Percentiles rank a stretch among this genome's conserved stretches.
These are phyloP conservation scores for Lactarius sanguifluus DNA, from an alignment of 768 basidiomycete species.

Conservation along the genomic window DNA sequence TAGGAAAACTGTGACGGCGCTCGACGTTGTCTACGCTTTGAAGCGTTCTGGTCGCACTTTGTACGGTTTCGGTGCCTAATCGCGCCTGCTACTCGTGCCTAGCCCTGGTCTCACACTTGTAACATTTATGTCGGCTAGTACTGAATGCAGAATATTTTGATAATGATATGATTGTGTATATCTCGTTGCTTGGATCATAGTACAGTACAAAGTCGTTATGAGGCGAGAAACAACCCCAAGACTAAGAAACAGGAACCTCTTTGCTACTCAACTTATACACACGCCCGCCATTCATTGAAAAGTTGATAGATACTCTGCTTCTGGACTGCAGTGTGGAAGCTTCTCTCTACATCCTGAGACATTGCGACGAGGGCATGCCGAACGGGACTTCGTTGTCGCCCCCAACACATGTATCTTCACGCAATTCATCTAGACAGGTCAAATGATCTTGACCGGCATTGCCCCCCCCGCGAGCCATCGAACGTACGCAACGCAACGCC, in stretches of 20 bases:
- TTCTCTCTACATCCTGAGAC: constrained; percentile 34
- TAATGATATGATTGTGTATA: constrained; percentile 19
- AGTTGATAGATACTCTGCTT: constrained; percentile 47
- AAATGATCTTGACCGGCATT: constrained; percentile 33
- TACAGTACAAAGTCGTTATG: background rate
- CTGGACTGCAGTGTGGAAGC: constrained; percentile 48
- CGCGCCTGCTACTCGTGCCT: background rate
- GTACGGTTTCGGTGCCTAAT: constrained; percentile 54
- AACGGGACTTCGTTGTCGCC: constrained; percentile 57
- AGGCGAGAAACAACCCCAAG: background rate
- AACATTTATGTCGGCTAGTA: constrained; percentile 8
- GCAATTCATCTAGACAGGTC: constrained; percentile 32
- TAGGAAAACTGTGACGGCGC: constrained; percentile 47
- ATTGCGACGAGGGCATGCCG: constrained; percentile 51
- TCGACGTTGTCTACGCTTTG: constrained; percentile 53
- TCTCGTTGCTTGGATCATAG: background rate
- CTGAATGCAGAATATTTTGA: constrained; percentile 15
- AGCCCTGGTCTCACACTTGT: constrained; percentile 2
- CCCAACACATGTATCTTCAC: constrained; percentile 34
- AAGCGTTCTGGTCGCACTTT: constrained; percentile 53
- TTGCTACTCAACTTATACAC: constrained; percentile 45
- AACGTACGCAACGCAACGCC: constrained; percentile 57
- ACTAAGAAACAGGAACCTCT: constrained; percentile 11
- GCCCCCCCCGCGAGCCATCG: constrained; percentile 45
- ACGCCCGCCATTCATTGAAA: constrained; percentile 60